Evolutionary conservation across 495 filamentous ascomycete species (phyloP).

Genomic region (Lophium mytilinum): DNA sequence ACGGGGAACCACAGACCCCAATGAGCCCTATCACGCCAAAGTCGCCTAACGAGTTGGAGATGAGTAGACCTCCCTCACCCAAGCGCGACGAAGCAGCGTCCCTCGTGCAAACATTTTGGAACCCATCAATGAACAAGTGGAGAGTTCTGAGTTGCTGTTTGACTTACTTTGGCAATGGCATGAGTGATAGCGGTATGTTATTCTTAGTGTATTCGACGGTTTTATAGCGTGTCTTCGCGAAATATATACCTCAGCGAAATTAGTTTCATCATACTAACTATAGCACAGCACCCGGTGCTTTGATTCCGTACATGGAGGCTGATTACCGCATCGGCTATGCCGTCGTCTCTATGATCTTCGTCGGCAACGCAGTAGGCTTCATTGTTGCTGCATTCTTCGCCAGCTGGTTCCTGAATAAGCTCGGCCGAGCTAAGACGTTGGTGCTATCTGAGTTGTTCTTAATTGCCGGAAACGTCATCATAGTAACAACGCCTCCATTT

Average conservation of each 20-base stretch:
- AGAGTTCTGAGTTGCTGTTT: slow-evolving; percentile 39
- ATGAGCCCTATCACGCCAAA: slow-evolving; percentile 31
- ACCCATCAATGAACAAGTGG: slow-evolving; percentile 47
- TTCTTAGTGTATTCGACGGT: not conserved
- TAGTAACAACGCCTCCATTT: slow-evolving; percentile 61
- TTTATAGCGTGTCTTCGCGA: not conserved
- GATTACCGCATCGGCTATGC: slow-evolving; percentile 66
- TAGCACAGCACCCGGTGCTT: slow-evolving; percentile 50
- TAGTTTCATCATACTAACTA: slow-evolving; percentile 38
- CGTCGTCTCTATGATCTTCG: slow-evolving; percentile 69
- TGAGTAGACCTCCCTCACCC: slow-evolving; percentile 41
- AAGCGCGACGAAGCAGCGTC: slow-evolving; percentile 33
- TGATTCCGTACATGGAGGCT: slow-evolving; percentile 69
- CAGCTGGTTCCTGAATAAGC: slow-evolving; percentile 43
- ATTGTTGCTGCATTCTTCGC: slow-evolving; percentile 60
- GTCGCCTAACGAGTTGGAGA: slow-evolving; percentile 48
- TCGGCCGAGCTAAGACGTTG: slow-evolving; percentile 58
- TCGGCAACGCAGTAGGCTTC: slow-evolving; percentile 71
- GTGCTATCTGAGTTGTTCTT: slow-evolving; percentile 45
- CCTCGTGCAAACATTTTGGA: slow-evolving; percentile 42
- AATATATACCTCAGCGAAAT: slow-evolving; percentile 43
- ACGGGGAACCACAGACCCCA: not conserved
- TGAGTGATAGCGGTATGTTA: slow-evolving; percentile 39
- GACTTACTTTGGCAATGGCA: slow-evolving; percentile 33
- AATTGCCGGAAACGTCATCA: slow-evolving; percentile 51